Conservation (phyloP, 2,329 filamentous ascomycete genomes). For the Epichloe elymi region DNA sequence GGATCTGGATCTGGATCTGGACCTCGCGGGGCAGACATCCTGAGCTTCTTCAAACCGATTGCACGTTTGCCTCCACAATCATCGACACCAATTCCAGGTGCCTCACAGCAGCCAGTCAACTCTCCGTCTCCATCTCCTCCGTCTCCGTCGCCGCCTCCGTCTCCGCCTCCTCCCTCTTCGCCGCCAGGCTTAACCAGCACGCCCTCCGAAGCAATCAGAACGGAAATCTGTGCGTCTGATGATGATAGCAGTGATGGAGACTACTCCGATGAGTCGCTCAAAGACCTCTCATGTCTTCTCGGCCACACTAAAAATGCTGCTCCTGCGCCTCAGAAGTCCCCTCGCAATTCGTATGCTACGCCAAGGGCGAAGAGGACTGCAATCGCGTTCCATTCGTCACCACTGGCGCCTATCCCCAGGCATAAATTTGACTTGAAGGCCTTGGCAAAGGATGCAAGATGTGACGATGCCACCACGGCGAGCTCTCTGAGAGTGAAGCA, state of each 20-base stretch:
- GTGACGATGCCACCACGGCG: constrained; percentile 46
- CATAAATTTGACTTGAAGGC: constrained; percentile 53
- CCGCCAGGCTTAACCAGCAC: constrained; percentile 14
- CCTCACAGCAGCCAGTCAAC: not conserved
- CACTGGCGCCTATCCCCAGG: constrained; percentile 36
- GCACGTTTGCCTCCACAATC: constrained; percentile 8
- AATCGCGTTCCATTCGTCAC: constrained; percentile 28
- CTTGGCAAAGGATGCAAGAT: constrained; percentile 44
- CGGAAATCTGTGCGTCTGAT: constrained; percentile 55
- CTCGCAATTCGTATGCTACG: constrained; percentile 21
- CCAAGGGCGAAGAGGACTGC: constrained; percentile 36
- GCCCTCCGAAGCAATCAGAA: constrained; percentile 11
- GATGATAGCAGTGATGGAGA: constrained; percentile 49
- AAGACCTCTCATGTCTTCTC: constrained; percentile 29
- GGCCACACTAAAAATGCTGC: constrained; percentile 10
- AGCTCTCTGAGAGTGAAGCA: constrained; percentile 33
- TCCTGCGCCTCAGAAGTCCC: constrained; percentile 1
- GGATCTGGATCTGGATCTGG: not conserved
- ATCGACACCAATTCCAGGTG: constrained; percentile 1
- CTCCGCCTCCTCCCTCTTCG: constrained; percentile 14
- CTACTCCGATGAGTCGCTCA: constrained; percentile 44
- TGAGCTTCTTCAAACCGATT: constrained; percentile 26
- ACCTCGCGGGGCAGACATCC: constrained; percentile 18
- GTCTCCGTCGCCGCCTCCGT: constrained; percentile 10
- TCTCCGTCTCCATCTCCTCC: constrained; percentile 6